These are phyloP conservation scores for Asterionellopsis glacialis DNA, from an alignment of 108 stramenopile genomes.

Conservation along the genomic window DNA sequence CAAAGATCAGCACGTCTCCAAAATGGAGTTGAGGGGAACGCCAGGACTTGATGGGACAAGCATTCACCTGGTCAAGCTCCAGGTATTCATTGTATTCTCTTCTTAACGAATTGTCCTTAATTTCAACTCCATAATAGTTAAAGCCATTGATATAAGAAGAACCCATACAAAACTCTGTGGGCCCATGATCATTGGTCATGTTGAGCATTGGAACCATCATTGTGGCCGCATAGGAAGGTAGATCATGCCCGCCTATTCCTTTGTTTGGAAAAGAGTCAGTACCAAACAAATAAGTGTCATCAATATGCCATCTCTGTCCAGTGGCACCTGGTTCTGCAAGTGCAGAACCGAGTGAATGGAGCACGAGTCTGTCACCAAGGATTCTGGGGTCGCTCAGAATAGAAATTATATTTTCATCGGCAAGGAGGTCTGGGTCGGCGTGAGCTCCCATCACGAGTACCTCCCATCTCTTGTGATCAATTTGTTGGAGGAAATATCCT, in stretches of 20 bases:
- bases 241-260: conserved; percentile 18
- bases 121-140: not conserved
- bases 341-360: conserved; percentile 14
- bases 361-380: conserved; percentile 8
- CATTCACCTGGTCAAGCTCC: not conserved
- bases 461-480: conserved; percentile 10
- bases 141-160: not conserved
- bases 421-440: conserved; percentile 4
- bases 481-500: not conserved
- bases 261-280: not conserved
- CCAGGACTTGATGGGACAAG: not conserved
- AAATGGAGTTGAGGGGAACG: not conserved
- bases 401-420: conserved; percentile 2
- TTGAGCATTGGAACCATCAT: conserved; percentile 24
- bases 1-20: conserved; percentile 14
- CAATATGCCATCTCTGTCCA: conserved; percentile 21
- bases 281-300: conserved; percentile 16
- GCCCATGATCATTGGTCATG: conserved; percentile 20
- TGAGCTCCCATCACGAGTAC: conserved; percentile 6
- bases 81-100: too few relatives aligned
- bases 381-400: conserved; percentile 9
- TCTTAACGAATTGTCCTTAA: not conserved
- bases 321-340: conserved; percentile 15
- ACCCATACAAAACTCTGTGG: conserved; percentile 34
- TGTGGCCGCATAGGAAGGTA: conserved; percentile 19